Percentiles rank a stretch among this genome's conserved stretches.
Conservation (phyloP, 305 asterid genomes). For the Fraxinus greggii region DNA sequence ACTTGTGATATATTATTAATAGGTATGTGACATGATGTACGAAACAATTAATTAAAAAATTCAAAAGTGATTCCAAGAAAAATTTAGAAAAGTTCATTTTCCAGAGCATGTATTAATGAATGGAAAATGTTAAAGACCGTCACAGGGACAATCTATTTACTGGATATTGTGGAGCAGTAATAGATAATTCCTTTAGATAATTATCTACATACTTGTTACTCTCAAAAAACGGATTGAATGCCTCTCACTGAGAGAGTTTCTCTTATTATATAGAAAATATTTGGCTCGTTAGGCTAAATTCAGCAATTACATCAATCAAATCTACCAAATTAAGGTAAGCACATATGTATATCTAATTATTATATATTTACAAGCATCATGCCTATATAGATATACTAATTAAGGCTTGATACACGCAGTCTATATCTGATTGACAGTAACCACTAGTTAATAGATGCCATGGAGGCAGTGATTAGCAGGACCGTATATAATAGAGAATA, state of each 20-base stretch:
- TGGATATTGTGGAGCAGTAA: neutral
- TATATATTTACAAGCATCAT: neutral
- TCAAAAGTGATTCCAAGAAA: neutral
- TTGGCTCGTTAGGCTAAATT: neutral
- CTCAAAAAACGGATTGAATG: neutral
- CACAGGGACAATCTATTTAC: neutral
- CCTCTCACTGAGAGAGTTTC: neutral
- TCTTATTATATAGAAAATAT: neutral
- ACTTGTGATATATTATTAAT: conserved; percentile 8
- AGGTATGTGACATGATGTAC: conserved; percentile 10
- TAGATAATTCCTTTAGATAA: neutral
- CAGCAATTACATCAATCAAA: neutral
- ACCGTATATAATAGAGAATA: conserved; percentile 16
- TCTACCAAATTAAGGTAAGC: neutral
- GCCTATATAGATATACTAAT: neutral
- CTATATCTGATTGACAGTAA: neutral
- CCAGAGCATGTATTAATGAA: neutral
- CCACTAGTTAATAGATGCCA: conserved; percentile 22
- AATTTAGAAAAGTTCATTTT: conserved; percentile 8
- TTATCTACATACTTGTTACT: conserved; percentile 13
- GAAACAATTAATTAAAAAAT: neutral
- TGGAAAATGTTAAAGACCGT: neutral
- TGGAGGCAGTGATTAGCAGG: conserved; percentile 11
- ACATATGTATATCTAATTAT: neutral
- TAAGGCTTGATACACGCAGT: neutral